A percentile compares a stretch with the other conserved stretches of the same genome.
Conservation (phyloP, 331 rosid genomes). For the Acacia concinna region DNA sequence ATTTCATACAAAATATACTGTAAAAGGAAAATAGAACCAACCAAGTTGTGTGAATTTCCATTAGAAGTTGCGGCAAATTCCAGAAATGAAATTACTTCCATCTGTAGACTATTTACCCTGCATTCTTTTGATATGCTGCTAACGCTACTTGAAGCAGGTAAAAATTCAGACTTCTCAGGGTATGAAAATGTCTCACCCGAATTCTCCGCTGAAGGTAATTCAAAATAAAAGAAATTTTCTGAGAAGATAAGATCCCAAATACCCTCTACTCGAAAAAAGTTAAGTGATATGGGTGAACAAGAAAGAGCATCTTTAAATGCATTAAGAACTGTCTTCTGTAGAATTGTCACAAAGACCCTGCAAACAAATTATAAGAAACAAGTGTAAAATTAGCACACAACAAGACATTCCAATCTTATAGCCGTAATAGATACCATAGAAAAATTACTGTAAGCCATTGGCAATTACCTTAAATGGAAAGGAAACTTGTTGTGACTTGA, state of each 20-base stretch:
- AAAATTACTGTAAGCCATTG: slow-evolving; percentile 1
- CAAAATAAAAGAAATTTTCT: slow-evolving; percentile 81
- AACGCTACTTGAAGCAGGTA: slow-evolving; percentile 45
- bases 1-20: slow-evolving; percentile 7
- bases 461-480: slow-evolving; percentile 67
- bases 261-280: slow-evolving; percentile 77
- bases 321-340: slow-evolving; percentile 70
- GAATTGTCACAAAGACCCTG: slow-evolving; percentile 71
- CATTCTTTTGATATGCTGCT: slow-evolving; percentile 41
- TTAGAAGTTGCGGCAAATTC: slow-evolving; percentile 79
- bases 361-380: slow-evolving; percentile 36
- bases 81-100: slow-evolving; percentile 76
- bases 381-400: slow-evolving; percentile 22
- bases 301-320: slow-evolving; percentile 71
- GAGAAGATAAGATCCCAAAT: slow-evolving; percentile 94
- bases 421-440: slow-evolving; percentile 10
- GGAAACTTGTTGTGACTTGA: slow-evolving; percentile 74
- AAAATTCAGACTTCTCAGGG: slow-evolving; percentile 43
- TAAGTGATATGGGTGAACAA: slow-evolving; percentile 61
- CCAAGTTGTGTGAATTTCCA: slow-evolving; percentile 73
- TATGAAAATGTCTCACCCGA: slow-evolving; percentile 41
- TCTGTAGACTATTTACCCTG: slow-evolving; percentile 67
- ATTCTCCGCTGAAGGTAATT: slow-evolving; percentile 51
- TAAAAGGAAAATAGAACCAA: slow-evolving; percentile 40
- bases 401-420: slow-evolving; percentile 18